Base-by-base conservation (phyloP, 805 yeast species). In the Ogataea ramenticola region DNA sequence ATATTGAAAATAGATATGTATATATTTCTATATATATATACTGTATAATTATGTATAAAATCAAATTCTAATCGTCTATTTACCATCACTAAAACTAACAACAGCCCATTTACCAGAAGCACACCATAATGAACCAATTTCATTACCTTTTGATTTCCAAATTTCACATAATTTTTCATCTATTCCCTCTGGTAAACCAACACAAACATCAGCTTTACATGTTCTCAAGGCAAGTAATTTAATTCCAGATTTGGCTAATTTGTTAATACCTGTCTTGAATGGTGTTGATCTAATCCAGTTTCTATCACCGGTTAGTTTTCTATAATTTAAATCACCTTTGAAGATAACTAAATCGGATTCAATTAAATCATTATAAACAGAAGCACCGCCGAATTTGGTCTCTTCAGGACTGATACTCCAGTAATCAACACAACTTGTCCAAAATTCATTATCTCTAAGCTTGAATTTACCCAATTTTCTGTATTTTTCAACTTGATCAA, bases 31-130 rank as follows among this genome's bases (percentile, higher is more conserved):
- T n/a, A n/a, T n/a, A n/a, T n/a, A n/a, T n/a, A n/a, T n/a, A n/a
- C n/a, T 24, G 27, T 24, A 24, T 24, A 24, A 7, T 7, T 24
- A 24, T 24, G 27, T 24, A 24, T 24, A 24, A 7, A 24, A 24
- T 6, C 10, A 24, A 24, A 24, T 24, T 24, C 10, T 24, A 7
- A 6, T 7, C 27, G 10, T 24, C 27, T 24, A 24, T 7, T 24
- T 24, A 30, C 81, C 80, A 41, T 56, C 52, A 15, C 71, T 66
- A 57, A 66, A 85, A 41, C 84, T 77, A 36, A 91, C 79, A 16
- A 93, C 96, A 1, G 99, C 99, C 80, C 93, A 93, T 61, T 87
- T 85, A 46, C 99, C 99, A 47, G 86, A 77, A 51, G 87, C 73
- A 40, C 82, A 74, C 99, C 99, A 93, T 49, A 82, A 77, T 39